Percentiles rank a stretch among this genome's conserved stretches.
phyloP scores from a whole-genome alignment of 2,329 filamentous ascomycete species.

The Xylariaceae sp. region DNA sequence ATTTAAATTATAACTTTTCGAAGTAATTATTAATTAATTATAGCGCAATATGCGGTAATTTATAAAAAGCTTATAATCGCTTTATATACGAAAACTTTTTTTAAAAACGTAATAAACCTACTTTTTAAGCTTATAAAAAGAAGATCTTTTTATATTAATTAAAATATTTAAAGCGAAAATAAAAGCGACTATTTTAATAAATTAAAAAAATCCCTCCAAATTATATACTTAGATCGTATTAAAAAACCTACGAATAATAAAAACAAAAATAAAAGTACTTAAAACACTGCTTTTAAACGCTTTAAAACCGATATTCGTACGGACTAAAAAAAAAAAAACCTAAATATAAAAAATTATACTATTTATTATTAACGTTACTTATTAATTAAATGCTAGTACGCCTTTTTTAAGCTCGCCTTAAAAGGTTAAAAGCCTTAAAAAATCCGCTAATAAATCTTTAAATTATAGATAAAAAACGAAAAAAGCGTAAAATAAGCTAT shows the following conservation, averaged over 20 bases:
- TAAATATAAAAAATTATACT: neutral
- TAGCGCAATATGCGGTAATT: no score
- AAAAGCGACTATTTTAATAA: neutral
- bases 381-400: neutral
- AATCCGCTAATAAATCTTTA: neutral
- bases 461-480: neutral
- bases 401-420: neutral
- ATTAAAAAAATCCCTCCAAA: no score
- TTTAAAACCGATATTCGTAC: no score
- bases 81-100: neutral
- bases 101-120: neutral
- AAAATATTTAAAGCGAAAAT: no score
- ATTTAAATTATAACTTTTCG: neutral
- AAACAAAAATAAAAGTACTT: no score
- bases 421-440: neutral
- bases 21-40: neutral
- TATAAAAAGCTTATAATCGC: neutral
- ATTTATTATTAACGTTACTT: neutral
- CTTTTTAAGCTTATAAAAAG: neutral
- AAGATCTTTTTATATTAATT: neutral
- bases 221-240: neutral
- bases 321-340: no score
- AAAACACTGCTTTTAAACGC: no score
- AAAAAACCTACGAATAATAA: neutral
- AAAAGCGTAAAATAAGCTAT: neutral